Percentiles rank a stretch among this genome's conserved stretches.
Conservation (phyloP, 257 asterid genomes). For the Paraleonurus japonicus region DNA sequence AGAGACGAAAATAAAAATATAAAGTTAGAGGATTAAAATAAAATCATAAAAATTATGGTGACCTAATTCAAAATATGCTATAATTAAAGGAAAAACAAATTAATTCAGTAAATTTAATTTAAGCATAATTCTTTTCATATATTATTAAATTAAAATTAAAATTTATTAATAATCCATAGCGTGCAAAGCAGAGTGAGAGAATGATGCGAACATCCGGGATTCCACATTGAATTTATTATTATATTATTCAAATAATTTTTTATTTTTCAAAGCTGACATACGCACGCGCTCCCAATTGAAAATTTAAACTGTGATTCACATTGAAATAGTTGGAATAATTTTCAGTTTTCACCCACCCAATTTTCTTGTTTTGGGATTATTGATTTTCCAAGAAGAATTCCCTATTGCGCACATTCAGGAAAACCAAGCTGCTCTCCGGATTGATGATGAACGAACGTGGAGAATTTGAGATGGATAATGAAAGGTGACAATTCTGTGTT, state of each 20-base stretch:
- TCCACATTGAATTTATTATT: too few species aligned
- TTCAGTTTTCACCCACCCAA: conserved; percentile 30
- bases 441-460: conserved; percentile 6
- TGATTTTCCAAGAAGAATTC: neutral
- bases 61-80: too few species aligned
- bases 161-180: too few species aligned
- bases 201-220: neutral
- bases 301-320: neutral
- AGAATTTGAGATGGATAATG: conserved; percentile 17
- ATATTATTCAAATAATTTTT: too few species aligned
- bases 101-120: too few species aligned
- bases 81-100: too few species aligned
- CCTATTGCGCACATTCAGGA: neutral
- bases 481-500: conserved; percentile 17
- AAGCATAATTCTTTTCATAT: too few species aligned
- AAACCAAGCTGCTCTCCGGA: conserved; percentile 14
- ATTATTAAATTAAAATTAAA: too few species aligned
- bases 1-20: too few species aligned
- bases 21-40: too few species aligned
- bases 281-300: neutral
- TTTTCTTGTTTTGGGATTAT: conserved; percentile 28
- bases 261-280: neutral
- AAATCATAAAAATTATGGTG: too few species aligned
- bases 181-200: neutral
- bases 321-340: neutral